These are phyloP conservation scores for Phaffia australis DNA, from an alignment of 768 basidiomycete species.

Conservation along the genomic window DNA sequence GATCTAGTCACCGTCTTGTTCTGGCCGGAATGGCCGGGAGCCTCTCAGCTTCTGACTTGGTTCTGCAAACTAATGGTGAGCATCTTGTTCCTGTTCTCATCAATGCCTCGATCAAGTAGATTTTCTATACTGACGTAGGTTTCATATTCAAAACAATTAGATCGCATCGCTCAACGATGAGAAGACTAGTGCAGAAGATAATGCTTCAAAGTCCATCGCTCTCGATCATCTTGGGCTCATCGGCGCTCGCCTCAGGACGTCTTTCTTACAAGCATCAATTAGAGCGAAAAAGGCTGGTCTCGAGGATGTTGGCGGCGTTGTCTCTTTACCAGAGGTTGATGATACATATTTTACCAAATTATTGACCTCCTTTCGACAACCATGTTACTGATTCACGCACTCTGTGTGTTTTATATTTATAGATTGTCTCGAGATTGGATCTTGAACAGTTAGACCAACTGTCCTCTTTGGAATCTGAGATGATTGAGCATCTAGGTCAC, in stretches of 20 bases:
- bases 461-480: neutral
- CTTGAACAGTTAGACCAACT: neutral
- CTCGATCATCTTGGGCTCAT: slow-evolving; percentile 91
- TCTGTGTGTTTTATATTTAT: neutral
- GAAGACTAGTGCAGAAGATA: slow-evolving; percentile 60
- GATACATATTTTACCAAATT: slow-evolving; percentile 41
- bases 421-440: slow-evolving; percentile 9
- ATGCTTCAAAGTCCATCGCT: slow-evolving; percentile 76
- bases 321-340: slow-evolving; percentile 61
- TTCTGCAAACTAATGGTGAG: slow-evolving; percentile 75
- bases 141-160: slow-evolving; percentile 40
- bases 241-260: slow-evolving; percentile 58
- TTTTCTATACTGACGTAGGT: neutral
- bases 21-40: slow-evolving; percentile 97
- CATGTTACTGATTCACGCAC: neutral
- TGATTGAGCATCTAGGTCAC: neutral
- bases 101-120: neutral
- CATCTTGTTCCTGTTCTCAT: neutral
- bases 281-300: slow-evolving; percentile 28
- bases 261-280: slow-evolving; percentile 42
- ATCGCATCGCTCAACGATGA: slow-evolving; percentile 72
- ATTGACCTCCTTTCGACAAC: slow-evolving; percentile 32
- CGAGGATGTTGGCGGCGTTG: slow-evolving; percentile 6
- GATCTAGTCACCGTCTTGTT: slow-evolving; percentile 80
- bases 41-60: slow-evolving; percentile 65